A percentile compares a stretch with the other conserved stretches of the same genome.
Evolutionary conservation across 2,329 filamentous ascomycete genomes (phyloP).

Genomic region (Madurella fahalii): DNA sequence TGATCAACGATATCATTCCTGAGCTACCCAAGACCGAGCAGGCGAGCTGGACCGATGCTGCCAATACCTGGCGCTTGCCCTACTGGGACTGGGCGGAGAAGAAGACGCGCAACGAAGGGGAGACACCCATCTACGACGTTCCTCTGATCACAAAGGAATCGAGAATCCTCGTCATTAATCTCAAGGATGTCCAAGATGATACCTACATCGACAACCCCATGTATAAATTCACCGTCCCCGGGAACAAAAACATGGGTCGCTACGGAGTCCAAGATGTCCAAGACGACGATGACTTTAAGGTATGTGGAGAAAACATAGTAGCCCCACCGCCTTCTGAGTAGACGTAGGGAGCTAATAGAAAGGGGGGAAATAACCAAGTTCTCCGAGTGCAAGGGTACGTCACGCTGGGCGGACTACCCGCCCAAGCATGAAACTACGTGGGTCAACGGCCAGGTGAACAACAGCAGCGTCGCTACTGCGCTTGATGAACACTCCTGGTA

Average conservation of each 20-base stretch:
- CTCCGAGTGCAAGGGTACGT: not conserved
- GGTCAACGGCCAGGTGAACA: not conserved
- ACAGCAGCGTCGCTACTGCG: not conserved
- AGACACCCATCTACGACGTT: not conserved
- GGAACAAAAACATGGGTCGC: not conserved
- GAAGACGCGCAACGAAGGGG: not conserved
- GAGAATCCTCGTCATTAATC: not conserved
- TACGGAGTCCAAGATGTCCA: not conserved
- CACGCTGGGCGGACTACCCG: conserved; percentile 1
- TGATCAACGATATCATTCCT: not conserved
- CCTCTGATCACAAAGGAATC: conserved; percentile 3
- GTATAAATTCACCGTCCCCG: conserved; percentile 7
- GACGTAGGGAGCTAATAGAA: no score
- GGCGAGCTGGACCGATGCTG: not conserved
- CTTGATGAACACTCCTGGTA: not conserved
- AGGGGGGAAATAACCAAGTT: not conserved
- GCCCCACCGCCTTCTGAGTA: no score
- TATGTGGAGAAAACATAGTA: no score
- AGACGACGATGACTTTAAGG: no score
- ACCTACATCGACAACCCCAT: conserved; percentile 4
- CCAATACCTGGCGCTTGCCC: conserved; percentile 5
- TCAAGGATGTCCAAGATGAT: not conserved
- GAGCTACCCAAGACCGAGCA: not conserved
- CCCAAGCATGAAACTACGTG: not conserved
- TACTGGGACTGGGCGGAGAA: conserved; percentile 14